phyloP scores from a whole-genome alignment of 176 grass and related monocot genomes.

The Cocos nucifera region DNA sequence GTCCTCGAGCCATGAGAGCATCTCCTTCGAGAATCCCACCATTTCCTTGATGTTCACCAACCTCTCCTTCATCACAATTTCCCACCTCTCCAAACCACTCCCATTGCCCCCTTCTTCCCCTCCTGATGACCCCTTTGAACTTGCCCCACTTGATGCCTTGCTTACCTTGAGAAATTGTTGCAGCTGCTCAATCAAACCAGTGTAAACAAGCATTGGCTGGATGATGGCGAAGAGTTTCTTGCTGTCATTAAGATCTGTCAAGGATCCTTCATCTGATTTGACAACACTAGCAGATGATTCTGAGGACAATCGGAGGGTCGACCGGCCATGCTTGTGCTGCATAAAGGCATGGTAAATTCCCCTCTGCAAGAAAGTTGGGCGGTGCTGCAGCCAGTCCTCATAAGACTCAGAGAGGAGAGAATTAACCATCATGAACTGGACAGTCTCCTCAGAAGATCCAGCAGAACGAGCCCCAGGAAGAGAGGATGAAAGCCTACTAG shows the following conservation, averaged over 20 bases:
- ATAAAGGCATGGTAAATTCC: conserved; percentile 86
- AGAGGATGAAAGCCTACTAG: conserved; percentile 14
- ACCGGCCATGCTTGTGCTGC: conserved; percentile 78
- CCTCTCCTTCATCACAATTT: conserved; percentile 81
- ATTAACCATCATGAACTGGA: conserved; percentile 98
- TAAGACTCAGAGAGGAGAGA: conserved; percentile 87
- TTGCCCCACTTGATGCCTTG: conserved; percentile 27
- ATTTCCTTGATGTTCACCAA: conserved; percentile 83
- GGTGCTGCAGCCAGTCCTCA: conserved; percentile 79
- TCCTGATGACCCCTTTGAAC: background rate
- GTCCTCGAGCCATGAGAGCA: conserved; percentile 79
- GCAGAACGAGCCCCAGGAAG: conserved; percentile 40
- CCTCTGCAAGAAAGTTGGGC: conserved; percentile 63
- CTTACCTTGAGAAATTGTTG: conserved; percentile 79
- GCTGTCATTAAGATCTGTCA: conserved; percentile 35
- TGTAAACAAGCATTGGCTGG: conserved; percentile 85
- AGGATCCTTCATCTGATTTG: conserved; percentile 57
- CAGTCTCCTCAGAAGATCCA: conserved; percentile 57
- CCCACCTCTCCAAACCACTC: conserved; percentile 44
- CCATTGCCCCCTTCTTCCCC: conserved; percentile 8
- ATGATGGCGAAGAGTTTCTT: conserved; percentile 56
- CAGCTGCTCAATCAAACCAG: conserved; percentile 82
- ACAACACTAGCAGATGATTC: conserved; percentile 17
- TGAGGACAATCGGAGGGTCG: conserved; percentile 27
- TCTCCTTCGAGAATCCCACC: conserved; percentile 55